Evolutionary conservation across 176 grass and related monocot species (phyloP).

Genomic region (Poa annua): DNA sequence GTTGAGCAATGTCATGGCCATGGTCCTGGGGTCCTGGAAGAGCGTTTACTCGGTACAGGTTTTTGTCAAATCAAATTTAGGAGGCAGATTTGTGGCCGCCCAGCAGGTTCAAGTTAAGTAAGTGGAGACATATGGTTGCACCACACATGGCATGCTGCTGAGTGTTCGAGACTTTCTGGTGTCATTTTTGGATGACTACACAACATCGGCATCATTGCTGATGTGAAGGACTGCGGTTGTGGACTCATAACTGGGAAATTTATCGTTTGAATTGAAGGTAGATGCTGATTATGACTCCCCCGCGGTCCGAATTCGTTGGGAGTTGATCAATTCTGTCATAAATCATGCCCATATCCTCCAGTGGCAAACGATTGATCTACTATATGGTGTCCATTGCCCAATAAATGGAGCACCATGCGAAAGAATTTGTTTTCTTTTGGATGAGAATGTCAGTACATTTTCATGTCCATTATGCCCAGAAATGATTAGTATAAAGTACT

Average conservation of each 20-base stretch:
- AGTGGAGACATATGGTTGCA: not conserved
- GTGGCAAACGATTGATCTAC: conserved; percentile 13
- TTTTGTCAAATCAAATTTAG: conserved; percentile 39
- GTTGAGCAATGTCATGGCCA: conserved; percentile 1
- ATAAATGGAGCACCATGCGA: not conserved
- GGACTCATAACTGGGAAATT: conserved; percentile 37
- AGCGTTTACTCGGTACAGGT: conserved; percentile 37
- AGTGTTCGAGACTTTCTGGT: not conserved
- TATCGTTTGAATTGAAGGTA: conserved; percentile 31
- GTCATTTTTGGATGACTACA: conserved; percentile 3
- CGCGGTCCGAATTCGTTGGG: conserved; percentile 44
- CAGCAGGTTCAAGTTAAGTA: conserved; percentile 14
- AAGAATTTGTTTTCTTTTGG: not conserved
- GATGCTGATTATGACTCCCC: not conserved
- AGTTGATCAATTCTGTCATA: conserved; percentile 44
- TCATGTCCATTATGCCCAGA: not conserved
- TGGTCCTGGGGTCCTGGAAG: conserved; percentile 30
- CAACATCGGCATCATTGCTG: conserved; percentile 29
- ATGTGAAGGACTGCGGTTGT: conserved; percentile 29
- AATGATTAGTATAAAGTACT: not conserved
- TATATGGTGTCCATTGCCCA: not conserved
- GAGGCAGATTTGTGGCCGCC: conserved; percentile 6
- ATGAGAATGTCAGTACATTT: not conserved
- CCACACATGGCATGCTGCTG: conserved; percentile 1
- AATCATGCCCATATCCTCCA: conserved; percentile 37